A percentile compares a stretch with the other conserved stretches of the same genome.
phyloP scores from a whole-genome alignment of 2,329 filamentous ascomycete genomes.

The Fusarium tricinctum region DNA sequence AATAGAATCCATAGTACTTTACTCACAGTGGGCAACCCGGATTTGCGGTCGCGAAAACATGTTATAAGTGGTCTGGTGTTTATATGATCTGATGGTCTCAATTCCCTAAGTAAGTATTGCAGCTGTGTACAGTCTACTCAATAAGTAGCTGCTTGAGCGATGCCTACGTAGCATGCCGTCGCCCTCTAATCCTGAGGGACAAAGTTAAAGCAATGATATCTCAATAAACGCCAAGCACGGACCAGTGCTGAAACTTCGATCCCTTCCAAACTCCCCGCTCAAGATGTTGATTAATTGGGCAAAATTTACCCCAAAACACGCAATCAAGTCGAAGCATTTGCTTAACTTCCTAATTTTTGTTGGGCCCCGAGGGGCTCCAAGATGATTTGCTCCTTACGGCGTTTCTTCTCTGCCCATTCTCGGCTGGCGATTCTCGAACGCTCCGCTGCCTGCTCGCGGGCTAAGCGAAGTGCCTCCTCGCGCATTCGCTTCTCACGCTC shows the following conservation, averaged over 20 bases:
- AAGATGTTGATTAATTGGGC: slow-evolving; percentile 11
- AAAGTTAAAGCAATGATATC: slow-evolving; percentile 33
- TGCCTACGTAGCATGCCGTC: slow-evolving; percentile 11
- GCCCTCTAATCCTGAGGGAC: slow-evolving; percentile 17
- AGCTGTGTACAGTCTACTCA: slow-evolving; percentile 27
- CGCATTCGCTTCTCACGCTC: slow-evolving; percentile 68
- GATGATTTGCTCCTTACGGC: slow-evolving; percentile 55
- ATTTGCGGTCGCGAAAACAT: neutral
- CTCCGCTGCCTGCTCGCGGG: slow-evolving; percentile 73
- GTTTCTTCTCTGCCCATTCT: slow-evolving; percentile 73
- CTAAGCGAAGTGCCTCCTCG: slow-evolving; percentile 66
- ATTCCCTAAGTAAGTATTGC: slow-evolving; percentile 31
- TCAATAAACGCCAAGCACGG: slow-evolving; percentile 37
- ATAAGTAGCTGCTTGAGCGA: slow-evolving; percentile 3
- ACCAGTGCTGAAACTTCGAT: slow-evolving; percentile 35
- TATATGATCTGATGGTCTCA: slow-evolving; percentile 8
- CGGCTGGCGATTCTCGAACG: slow-evolving; percentile 70
- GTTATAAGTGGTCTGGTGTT: neutral
- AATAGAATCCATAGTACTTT: neutral
- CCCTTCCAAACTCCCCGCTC: slow-evolving; percentile 44
- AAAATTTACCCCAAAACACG: neutral
- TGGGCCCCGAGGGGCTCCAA: slow-evolving; percentile 32
- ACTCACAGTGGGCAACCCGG: neutral
- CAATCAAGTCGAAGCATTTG: neutral
- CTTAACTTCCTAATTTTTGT: neutral